Evolutionary conservation across 2,329 filamentous ascomycete genomes (phyloP), one percentile per base, ranked within the genome.

Genomic region (Ophiostoma piceae): DNA sequence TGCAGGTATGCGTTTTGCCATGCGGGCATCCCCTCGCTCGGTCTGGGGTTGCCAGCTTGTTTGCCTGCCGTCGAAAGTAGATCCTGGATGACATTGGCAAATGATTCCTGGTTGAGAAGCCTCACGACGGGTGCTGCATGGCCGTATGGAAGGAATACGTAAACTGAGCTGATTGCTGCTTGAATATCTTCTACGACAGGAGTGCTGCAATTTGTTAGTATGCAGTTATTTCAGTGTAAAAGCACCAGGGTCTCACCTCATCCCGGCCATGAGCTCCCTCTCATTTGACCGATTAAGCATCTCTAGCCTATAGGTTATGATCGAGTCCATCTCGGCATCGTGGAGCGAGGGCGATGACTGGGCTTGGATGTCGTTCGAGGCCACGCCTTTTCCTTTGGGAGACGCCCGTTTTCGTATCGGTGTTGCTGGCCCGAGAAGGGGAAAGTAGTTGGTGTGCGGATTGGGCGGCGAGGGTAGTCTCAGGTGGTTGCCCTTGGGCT

Each of bases 91-190:
- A 71, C 12, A 9, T 35, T 26, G 12, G 62, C 29, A 57, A 70
- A 71, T 1, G 71, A 67, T 11, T 35, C 26, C n/a, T 69, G 67
- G 64, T 70, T 70, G 6, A 71, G 51, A 14, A 71, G 51, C 3
- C 54, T 47, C 3, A 65, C 64, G 9, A 70, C 67, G 6, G 71
- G 71, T 2, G 68, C 26, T 11, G 62, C 41, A 26, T 51, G 39
- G 7, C 71, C 71, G 16, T 65, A 71, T 14, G 70, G 70, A 19
- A 51, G 65, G 26, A 65, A 47, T 3, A 39, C 35, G 22, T 65
- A 65, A 29, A n/a, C 29, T 7, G 16, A 29, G 39, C 19, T 51
- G 41, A 16, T 35, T n/a, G 43, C 39, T n/a, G 41, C 19, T 29
- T 35, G 35, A 22, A 39, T 39, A 2, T 65, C 19, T 19, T 65